phyloP scores from a whole-genome alignment of 1,139 yeast species.

The Taiozyma sp. region DNA sequence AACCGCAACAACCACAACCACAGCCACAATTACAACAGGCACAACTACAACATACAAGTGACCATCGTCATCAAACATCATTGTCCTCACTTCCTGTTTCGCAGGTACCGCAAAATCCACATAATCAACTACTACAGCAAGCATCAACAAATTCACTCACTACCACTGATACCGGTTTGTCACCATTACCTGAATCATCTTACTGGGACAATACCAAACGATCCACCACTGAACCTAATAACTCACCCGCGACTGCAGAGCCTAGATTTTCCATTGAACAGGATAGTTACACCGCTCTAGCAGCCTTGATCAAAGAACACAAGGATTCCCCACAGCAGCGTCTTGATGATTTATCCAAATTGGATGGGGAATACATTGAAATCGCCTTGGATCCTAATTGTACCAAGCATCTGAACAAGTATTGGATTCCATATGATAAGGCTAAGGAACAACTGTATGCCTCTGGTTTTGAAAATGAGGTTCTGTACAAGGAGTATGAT shows the following conservation, averaged over 20 bases:
- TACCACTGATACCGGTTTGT: not conserved
- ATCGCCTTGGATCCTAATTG: conserved; percentile 20
- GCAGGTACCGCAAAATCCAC: conserved; percentile 1
- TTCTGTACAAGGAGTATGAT: conserved; percentile 18
- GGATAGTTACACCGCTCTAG: conserved; percentile 12
- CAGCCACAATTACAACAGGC: not conserved
- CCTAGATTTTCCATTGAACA: conserved; percentile 15
- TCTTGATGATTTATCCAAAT: conserved; percentile 12
- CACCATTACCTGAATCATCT: not conserved
- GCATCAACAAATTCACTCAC: not conserved
- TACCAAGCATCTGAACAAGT: conserved; percentile 15
- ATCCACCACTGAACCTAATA: not conserved
- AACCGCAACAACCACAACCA: not conserved
- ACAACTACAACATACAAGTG: not conserved
- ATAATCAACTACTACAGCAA: not conserved
- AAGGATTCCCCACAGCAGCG: conserved; percentile 13
- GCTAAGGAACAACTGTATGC: conserved; percentile 7
- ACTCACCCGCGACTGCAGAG: not conserved
- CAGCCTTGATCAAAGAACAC: conserved; percentile 14
- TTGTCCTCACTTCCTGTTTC: not conserved
- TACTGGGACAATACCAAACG: not conserved
- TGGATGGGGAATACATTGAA: conserved; percentile 18
- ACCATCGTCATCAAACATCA: not conserved
- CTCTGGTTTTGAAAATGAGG: conserved; percentile 18
- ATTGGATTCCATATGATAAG: conserved; percentile 14